phyloP scores from a whole-genome alignment of 2,329 filamentous ascomycete species.

The Hypomyces rosellus region DNA sequence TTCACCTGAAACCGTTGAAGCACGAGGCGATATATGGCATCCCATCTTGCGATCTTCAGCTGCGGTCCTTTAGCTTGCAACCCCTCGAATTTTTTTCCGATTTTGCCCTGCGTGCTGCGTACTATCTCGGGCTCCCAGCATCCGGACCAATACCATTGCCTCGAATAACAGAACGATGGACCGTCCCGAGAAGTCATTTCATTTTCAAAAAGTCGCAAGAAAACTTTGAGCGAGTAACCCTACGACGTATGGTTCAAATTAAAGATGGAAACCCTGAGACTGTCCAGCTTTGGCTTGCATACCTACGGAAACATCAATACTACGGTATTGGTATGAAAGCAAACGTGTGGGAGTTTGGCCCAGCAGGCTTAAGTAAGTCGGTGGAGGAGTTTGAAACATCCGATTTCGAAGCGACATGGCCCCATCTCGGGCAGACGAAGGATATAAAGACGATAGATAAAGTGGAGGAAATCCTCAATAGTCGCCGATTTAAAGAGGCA shows the following conservation, averaged over 20 bases:
- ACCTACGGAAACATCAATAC: slow-evolving; percentile 85
- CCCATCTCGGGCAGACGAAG: slow-evolving; percentile 48
- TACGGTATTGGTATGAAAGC: slow-evolving; percentile 99
- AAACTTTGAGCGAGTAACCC: slow-evolving; percentile 90
- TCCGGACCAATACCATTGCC: slow-evolving; percentile 82
- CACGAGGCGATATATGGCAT: slow-evolving; percentile 68
- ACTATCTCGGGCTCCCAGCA: slow-evolving; percentile 83
- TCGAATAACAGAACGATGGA: slow-evolving; percentile 86
- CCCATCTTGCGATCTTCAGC: slow-evolving; percentile 82
- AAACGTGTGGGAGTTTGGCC: slow-evolving; percentile 85
- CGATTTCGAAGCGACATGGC: slow-evolving; percentile 46
- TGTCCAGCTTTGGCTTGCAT: slow-evolving; percentile 88
- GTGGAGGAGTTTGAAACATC: slow-evolving; percentile 12
- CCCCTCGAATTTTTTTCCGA: slow-evolving; percentile 93
- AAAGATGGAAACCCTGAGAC: slow-evolving; percentile 84
- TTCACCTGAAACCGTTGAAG: slow-evolving; percentile 79
- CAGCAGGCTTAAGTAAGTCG: slow-evolving; percentile 39
- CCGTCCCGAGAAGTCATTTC: slow-evolving; percentile 81
- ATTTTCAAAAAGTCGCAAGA: slow-evolving; percentile 97
- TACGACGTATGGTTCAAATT: slow-evolving; percentile 83
- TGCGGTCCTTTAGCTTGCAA: slow-evolving; percentile 83
- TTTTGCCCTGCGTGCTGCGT: slow-evolving; percentile 89
- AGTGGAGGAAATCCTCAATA: slow-evolving; percentile 51
- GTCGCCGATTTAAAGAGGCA: slow-evolving; percentile 40
- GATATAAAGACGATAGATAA: slow-evolving; percentile 45